Base-by-base conservation (phyloP, 768 basidiomycete species). In the Leccinum truebloodii region DNA sequence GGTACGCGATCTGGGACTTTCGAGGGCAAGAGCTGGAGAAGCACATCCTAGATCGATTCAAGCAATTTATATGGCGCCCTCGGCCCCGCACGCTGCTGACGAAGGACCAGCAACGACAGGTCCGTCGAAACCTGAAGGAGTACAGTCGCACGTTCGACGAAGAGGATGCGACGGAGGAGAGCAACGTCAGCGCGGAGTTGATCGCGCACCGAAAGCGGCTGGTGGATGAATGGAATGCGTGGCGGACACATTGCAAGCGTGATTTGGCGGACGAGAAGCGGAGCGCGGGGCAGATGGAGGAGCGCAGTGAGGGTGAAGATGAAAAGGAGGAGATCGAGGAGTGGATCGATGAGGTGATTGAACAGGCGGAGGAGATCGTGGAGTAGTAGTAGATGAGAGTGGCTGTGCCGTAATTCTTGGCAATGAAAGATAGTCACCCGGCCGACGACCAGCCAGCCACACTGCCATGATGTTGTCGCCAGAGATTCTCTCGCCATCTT, bases 181-280 rank as follows among this genome's bases (percentile, higher is more conserved):
- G 89, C 74, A 92, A 90, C 68, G 92, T 95, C 67, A 95, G 90
- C 65, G 94, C 95, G 5, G 97, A 98, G 76, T 84, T 97, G 26
- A 83, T 95, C 65, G 93, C 94, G 18, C 87, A 87, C 64, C 84
- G 97, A 61, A 92, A 92, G 74, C 84, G 97, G 52, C 82, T 98
- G 56, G 90, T 98, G 67, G 93, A 97, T 70, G 97, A 99, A 77
- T 99, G 97, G 97, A 97, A 99, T 76, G 93, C 96, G 48, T 98
- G 97, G 97, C 86, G 96, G 55, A 68, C 79, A 24, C 82, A 85
- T 63, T 87, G 88, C 65, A 86, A 82, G 72, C 83, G 83, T 63
- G 86, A 91, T 65, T 58, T 88, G 58, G 82, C 80, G 37, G 87
- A 86, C 55, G 85, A 85, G 62, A 79, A 77, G 57, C 74, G 77